phyloP scores from a whole-genome alignment of 805 yeast species.

The Suhomyces canberraensis region DNA sequence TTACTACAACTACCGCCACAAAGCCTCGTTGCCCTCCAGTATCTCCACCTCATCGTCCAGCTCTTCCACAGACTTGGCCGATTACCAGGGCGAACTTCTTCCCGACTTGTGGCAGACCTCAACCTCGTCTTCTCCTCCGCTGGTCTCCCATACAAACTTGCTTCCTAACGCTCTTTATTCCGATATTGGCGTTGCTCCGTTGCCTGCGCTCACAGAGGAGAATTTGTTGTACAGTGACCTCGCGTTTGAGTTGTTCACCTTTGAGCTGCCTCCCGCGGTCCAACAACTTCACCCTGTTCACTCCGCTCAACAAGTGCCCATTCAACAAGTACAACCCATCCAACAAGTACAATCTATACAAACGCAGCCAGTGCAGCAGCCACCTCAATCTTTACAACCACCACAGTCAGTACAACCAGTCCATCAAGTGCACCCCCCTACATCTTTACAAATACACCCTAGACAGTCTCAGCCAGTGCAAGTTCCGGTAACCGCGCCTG shows the following conservation, averaged over 20 bases:
- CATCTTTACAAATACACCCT: background rate
- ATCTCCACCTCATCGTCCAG: conserved; percentile 9
- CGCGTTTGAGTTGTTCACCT: conserved; percentile 15
- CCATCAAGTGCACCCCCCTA: conserved; percentile 10
- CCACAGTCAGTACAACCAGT: conserved; percentile 9
- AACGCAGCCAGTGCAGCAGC: conserved; percentile 7
- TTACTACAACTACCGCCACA: background rate
- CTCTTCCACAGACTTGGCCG: conserved; percentile 7
- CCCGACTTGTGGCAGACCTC: conserved; percentile 34
- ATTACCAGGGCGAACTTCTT: conserved; percentile 25
- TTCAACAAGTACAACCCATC: background rate
- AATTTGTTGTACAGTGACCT: conserved; percentile 20
- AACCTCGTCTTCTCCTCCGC: conserved; percentile 3
- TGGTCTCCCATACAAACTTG: conserved; percentile 7
- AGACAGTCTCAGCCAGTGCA: too few species aligned
- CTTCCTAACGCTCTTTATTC: conserved; percentile 20
- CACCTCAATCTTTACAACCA: conserved; percentile 1
- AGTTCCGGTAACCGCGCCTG: too few species aligned
- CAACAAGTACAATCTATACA: background rate
- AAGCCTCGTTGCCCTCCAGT: conserved; percentile 9
- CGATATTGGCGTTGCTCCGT: conserved; percentile 1
- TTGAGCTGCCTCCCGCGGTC: conserved; percentile 15
- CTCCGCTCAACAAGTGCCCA: too few species aligned
- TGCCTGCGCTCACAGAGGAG: conserved; percentile 35
- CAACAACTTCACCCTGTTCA: conserved; percentile 7